Percentiles rank a stretch among this genome's conserved stretches.
These are phyloP conservation scores for Phytopythium oedochilum DNA, from an alignment of 352 stramenopile species.

Conservation along the genomic window DNA sequence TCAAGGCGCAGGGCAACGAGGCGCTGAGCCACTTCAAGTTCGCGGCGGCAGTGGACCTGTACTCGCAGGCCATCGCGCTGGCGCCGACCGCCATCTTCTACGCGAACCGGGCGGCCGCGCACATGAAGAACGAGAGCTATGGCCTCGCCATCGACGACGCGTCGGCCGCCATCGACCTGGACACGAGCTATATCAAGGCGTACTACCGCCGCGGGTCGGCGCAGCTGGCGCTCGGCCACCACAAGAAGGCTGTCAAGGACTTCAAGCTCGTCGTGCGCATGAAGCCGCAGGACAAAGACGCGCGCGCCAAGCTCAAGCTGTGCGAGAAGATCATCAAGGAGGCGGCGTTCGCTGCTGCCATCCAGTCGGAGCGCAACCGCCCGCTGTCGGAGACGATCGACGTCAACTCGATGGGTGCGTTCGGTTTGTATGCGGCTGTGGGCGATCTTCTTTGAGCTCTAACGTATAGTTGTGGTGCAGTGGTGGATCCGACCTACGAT, in stretches of 20 bases:
- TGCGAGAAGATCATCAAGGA: conserved; percentile 98
- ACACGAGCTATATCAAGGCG: conserved; percentile 96
- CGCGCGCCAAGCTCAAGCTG: conserved; percentile 91
- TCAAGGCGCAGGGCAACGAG: conserved; percentile 86
- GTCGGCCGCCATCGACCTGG: conserved; percentile 91
- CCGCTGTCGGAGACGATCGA: conserved; percentile 93
- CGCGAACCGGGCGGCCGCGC: conserved; percentile 93
- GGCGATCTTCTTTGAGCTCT: no score
- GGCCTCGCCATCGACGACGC: conserved; percentile 96
- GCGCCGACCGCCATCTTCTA: conserved; percentile 91
- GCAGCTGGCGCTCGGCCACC: conserved; percentile 94
- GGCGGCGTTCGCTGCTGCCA: conserved; percentile 94
- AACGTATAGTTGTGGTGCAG: no score
- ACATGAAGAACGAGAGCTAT: conserved; percentile 99
- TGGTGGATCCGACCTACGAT: conserved; percentile 80
- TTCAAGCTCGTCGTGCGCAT: conserved; percentile 96
- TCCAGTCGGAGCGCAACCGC: conserved; percentile 92
- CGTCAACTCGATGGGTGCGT: conserved; percentile 67
- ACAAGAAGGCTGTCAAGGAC: conserved; percentile 97
- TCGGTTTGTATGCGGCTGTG: background rate
- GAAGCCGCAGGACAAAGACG: conserved; percentile 93
- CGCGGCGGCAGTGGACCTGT: conserved; percentile 75
- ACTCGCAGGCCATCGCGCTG: conserved; percentile 88
- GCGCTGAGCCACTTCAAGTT: conserved; percentile 83
- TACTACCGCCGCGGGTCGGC: conserved; percentile 98